phyloP scores from a whole-genome alignment of 495 filamentous ascomycete genomes.

The Penicillium mononematosum region DNA sequence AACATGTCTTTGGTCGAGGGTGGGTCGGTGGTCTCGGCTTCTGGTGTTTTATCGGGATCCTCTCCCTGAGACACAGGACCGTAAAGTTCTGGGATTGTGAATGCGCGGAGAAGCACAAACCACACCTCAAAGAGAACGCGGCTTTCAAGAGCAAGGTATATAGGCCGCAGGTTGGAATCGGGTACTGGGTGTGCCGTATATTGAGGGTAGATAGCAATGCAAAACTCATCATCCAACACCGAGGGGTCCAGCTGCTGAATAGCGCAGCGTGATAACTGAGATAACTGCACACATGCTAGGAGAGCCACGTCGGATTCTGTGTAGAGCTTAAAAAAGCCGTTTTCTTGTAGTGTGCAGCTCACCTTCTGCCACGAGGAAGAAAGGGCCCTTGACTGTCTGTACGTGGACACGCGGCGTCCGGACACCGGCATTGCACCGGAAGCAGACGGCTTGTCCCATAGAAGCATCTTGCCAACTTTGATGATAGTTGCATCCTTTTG shows the following conservation, averaged over 20 bases:
- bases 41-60: conserved; percentile 28
- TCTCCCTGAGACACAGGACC: conserved; percentile 49
- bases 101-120: conserved; percentile 90
- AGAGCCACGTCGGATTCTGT: conserved; percentile 77
- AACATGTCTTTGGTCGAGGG: conserved; percentile 56
- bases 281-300: conserved; percentile 81
- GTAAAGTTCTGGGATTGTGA: conserved; percentile 92
- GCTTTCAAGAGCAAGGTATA: conserved; percentile 84
- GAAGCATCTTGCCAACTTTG: conserved; percentile 91
- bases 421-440: conserved; percentile 43
- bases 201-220: conserved; percentile 86
- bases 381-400: conserved; percentile 54
- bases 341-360: conserved; percentile 91
- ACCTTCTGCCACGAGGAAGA: conserved; percentile 76
- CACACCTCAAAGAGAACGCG: conserved; percentile 92
- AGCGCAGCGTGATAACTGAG: conserved; percentile 82
- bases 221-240: conserved; percentile 92
- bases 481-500: conserved; percentile 84
- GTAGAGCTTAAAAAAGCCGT: conserved; percentile 89
- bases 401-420: conserved; percentile 47
- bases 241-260: conserved; percentile 86
- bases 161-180: conserved; percentile 45
- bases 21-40: conserved; percentile 18
- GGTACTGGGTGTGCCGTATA: conserved; percentile 65
- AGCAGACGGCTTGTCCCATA: conserved; percentile 68